Conservation (phyloP, 2,329 filamentous ascomycete genomes). For the Hypoxylon sp. region DNA sequence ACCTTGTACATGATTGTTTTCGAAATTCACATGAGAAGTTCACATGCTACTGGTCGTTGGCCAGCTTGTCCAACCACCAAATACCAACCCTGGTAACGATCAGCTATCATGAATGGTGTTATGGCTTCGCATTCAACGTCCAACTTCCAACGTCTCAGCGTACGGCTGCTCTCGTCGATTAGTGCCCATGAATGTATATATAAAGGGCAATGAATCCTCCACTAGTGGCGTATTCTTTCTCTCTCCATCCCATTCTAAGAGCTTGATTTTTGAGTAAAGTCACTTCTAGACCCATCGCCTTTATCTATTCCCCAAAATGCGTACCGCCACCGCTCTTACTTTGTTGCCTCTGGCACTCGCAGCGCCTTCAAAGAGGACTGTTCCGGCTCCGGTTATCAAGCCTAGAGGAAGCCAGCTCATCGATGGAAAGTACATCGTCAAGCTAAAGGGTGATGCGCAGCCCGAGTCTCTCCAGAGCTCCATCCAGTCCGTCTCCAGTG, state of each 20-base stretch:
- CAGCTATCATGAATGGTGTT: conserved; percentile 34
- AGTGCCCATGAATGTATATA: conserved; percentile 28
- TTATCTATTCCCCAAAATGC: conserved; percentile 49
- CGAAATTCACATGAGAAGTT: conserved; percentile 41
- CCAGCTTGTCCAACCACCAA: conserved; percentile 29
- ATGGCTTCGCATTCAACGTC: conserved; percentile 30
- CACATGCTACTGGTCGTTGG: conserved; percentile 39
- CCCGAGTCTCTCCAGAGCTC: conserved; percentile 53
- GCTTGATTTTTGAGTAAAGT: conserved; percentile 30
- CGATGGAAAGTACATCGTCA: conserved; percentile 62
- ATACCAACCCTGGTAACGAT: conserved; percentile 37
- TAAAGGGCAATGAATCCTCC: conserved; percentile 25
- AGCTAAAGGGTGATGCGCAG: conserved; percentile 57
- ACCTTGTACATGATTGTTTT: conserved; percentile 37
- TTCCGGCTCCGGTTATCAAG: conserved; percentile 51
- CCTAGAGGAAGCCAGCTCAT: conserved; percentile 51
- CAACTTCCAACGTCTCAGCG: conserved; percentile 5
- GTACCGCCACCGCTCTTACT: conserved; percentile 47
- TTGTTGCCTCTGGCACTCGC: conserved; percentile 53
- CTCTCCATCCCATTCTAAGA: conserved; percentile 34
- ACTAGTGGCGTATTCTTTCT: not conserved
- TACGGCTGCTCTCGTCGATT: conserved; percentile 7
- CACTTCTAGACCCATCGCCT: conserved; percentile 23
- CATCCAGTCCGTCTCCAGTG: conserved; percentile 46
- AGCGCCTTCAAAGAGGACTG: conserved; percentile 51